phyloP scores from a whole-genome alignment of 2,329 filamentous ascomycete genomes.

The Nemania sp. region DNA sequence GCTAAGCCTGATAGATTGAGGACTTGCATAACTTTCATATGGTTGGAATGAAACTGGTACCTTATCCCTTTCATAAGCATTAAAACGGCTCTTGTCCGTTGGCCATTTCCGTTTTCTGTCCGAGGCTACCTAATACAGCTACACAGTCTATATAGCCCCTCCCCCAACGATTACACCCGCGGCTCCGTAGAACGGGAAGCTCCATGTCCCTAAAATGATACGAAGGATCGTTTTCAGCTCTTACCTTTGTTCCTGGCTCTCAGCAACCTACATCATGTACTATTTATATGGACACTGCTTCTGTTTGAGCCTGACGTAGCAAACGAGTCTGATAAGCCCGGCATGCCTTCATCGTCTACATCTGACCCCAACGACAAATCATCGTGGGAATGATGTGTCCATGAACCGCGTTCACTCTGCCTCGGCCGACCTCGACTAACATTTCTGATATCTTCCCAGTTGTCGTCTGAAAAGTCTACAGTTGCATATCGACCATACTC shows the following conservation, averaged over 20 bases:
- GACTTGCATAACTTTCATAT: background rate
- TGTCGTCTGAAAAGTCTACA: background rate
- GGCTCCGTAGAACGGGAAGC: background rate
- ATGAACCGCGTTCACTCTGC: background rate
- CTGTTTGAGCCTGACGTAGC: background rate
- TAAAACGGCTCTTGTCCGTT: background rate
- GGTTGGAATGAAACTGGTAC: too few relatives aligned
- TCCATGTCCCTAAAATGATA: background rate
- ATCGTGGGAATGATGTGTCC: background rate
- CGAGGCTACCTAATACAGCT: background rate
- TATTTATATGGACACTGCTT: background rate
- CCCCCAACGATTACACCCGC: background rate
- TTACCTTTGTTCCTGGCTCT: background rate
- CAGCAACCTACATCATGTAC: background rate
- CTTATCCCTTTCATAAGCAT: background rate
- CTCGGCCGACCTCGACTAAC: background rate
- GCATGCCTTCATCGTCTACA: conserved; percentile 1
- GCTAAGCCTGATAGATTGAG: background rate
- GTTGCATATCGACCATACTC: background rate
- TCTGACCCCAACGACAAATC: background rate
- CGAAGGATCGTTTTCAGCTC: background rate
- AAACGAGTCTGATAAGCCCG: conserved; percentile 1
- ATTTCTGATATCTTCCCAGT: background rate
- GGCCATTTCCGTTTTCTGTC: background rate
- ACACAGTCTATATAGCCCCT: background rate